Base-by-base conservation (phyloP, 176 grass and related monocot genomes). In the Raddia guianensis region DNA sequence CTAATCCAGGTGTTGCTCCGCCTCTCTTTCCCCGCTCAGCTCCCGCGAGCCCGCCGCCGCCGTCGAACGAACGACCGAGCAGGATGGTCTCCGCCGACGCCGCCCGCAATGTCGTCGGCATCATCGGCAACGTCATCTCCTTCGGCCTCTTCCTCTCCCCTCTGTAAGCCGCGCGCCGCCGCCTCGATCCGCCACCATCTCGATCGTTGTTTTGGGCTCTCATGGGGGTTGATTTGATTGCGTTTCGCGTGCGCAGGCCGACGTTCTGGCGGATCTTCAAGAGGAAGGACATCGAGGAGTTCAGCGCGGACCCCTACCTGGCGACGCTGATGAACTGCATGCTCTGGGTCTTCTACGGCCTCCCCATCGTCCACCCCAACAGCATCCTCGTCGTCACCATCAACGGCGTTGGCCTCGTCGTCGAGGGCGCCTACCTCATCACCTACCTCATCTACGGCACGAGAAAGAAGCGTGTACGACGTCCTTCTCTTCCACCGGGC, bases 251-350 rank as follows among this genome's bases (percentile, higher is more conserved):
- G 43, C 81, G 66, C 51, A 97, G 94, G 85, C 85, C 80, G 9
- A 92, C 90, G 56, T 90, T 94, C 68, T 63, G 43, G 67, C 80
- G 73, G 72, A 97, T 97, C 77, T 70, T 40, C 6, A 92, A 86
- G 81, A 43, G 8, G 45, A 94, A 60, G 77, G 87, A 86, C 75
- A 85, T 90, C 80, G 82, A 92, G 89, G 68, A 87, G 72, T 97
- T 97, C 91, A 94, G 81, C 8, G 73, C 94, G 0, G 49, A 84
- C 12, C 94, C 94, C 0, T 94, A 97, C 87, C 77, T 97, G 27
- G 91, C 94, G n/a, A 97, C 94, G 52, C 70, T 94, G n/a, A 79
- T 97, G 57, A 97, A 97, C 83, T 97, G 94, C 76, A 74, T 73
- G 89, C 71, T 97, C 3, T 94, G 91, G 94, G 82, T 97, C 8